A percentile compares a stretch with the other conserved stretches of the same genome.
These are phyloP conservation scores for Lippia alba DNA, from an alignment of 305 asterid species.

Conservation along the genomic window DNA sequence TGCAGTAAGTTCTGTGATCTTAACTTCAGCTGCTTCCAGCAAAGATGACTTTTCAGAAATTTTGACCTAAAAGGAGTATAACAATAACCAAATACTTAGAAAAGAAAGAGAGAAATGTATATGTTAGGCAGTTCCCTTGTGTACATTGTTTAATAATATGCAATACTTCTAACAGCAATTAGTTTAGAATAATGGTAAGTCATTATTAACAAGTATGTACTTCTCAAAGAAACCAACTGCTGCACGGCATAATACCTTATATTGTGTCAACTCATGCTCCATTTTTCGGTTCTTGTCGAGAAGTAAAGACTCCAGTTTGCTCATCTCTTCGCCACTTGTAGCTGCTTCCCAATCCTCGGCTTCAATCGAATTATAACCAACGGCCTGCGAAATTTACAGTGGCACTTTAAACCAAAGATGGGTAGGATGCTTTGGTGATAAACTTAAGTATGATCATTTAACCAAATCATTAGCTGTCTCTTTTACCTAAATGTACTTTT, in stretches of 20 bases:
- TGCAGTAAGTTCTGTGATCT: slow-evolving; percentile 68
- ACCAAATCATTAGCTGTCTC: not conserved
- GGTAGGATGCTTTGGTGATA: slow-evolving; percentile 22
- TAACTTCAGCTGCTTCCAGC: slow-evolving; percentile 84
- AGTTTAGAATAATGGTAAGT: slow-evolving; percentile 18
- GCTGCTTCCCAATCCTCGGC: slow-evolving; percentile 99
- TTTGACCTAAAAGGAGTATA: slow-evolving; percentile 66
- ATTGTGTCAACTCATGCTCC: slow-evolving; percentile 96
- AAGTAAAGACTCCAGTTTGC: slow-evolving; percentile 93
- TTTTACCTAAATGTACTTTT: slow-evolving; percentile 6
- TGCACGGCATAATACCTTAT: slow-evolving; percentile 61
- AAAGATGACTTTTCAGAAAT: slow-evolving; percentile 78
- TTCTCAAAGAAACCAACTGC: slow-evolving; percentile 19
- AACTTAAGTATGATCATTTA: slow-evolving; percentile 7
- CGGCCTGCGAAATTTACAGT: slow-evolving; percentile 64
- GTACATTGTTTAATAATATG: slow-evolving; percentile 18
- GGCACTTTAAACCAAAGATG: slow-evolving; percentile 17
- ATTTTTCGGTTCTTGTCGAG: slow-evolving; percentile 98
- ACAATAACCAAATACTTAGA: slow-evolving; percentile 25
- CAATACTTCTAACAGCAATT: not conserved
- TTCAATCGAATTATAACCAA: slow-evolving; percentile 98
- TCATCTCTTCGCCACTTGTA: slow-evolving; percentile 97
- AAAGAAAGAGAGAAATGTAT: not conserved
- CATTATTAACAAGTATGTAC: slow-evolving; percentile 13
- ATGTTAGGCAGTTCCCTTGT: slow-evolving; percentile 6